A percentile compares a stretch with the other conserved stretches of the same genome.
These are phyloP conservation scores for Suillus ampliporus DNA, from an alignment of 768 basidiomycete genomes.

Conservation along the genomic window DNA sequence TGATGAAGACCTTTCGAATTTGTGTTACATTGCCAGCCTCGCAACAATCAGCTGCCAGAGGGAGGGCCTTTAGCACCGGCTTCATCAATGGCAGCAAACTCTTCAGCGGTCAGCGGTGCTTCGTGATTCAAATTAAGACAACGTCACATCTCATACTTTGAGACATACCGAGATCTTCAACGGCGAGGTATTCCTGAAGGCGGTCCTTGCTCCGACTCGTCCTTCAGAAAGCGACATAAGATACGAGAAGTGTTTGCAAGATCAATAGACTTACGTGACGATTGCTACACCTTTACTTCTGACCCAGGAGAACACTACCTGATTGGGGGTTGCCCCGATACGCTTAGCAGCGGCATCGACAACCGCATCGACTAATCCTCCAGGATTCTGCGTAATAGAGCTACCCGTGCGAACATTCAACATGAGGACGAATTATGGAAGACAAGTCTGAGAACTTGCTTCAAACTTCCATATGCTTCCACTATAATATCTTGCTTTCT, in stretches of 20 bases:
- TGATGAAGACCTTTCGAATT: not conserved
- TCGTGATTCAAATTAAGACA: constrained; percentile 5
- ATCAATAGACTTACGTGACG: constrained; percentile 55
- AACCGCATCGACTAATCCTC: constrained; percentile 67
- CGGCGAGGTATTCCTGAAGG: constrained; percentile 69
- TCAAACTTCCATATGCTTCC: constrained; percentile 69
- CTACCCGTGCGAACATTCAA: constrained; percentile 32
- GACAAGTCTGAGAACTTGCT: constrained; percentile 47
- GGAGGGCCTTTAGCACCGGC: constrained; percentile 64
- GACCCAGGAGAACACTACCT: constrained; percentile 75
- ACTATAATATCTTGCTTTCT: constrained; percentile 62
- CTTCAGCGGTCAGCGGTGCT: constrained; percentile 61
- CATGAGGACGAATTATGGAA: constrained; percentile 23
- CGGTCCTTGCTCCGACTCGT: constrained; percentile 66
- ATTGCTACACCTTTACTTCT: constrained; percentile 68
- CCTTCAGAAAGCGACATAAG: constrained; percentile 37
- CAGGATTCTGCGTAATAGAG: constrained; percentile 62
- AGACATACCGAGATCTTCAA: constrained; percentile 59
- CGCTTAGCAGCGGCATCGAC: constrained; percentile 59
- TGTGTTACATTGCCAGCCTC: not conserved
- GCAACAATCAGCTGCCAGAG: constrained; percentile 5
- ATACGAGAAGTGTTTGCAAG: not conserved
- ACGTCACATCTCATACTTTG: not conserved
- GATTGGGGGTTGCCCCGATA: constrained; percentile 60
- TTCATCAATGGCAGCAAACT: constrained; percentile 66